A percentile compares a stretch with the other conserved stretches of the same genome.
These are phyloP conservation scores for Cystobasidium onofrii DNA, from an alignment of 768 basidiomycete genomes.

Conservation along the genomic window DNA sequence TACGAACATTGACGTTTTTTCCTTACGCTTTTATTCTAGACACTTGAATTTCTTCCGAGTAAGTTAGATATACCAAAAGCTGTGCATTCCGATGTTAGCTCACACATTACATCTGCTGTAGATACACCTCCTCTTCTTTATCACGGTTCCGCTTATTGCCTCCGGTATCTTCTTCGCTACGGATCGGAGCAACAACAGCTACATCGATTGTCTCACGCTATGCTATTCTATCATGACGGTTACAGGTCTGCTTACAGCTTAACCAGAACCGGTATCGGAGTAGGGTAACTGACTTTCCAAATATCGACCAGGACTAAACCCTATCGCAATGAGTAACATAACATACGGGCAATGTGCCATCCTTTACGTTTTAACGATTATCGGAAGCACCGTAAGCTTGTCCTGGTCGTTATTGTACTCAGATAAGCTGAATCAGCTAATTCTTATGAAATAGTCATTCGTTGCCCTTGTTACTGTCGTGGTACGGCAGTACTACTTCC, in stretches of 20 bases:
- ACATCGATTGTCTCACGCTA: not conserved
- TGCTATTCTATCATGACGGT: slow-evolving; percentile 23
- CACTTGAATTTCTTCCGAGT: too few relatives aligned
- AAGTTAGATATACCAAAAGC: too few relatives aligned
- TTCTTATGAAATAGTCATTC: too few relatives aligned
- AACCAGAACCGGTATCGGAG: not conserved
- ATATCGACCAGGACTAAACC: slow-evolving; percentile 39
- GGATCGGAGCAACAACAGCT: slow-evolving; percentile 51
- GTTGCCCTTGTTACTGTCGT: not conserved
- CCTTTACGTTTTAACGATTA: slow-evolving; percentile 30
- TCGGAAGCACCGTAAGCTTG: slow-evolving; percentile 32
- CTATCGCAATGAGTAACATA: slow-evolving; percentile 40
- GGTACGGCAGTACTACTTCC: too few relatives aligned
- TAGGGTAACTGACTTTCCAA: not conserved
- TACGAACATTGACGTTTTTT: too few relatives aligned
- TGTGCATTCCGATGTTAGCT: too few relatives aligned
- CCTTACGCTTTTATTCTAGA: too few relatives aligned
- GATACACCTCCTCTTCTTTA: slow-evolving; percentile 46
- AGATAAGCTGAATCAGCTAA: too few relatives aligned
- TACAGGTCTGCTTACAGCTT: not conserved
- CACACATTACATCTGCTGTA: not conserved
- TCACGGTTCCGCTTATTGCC: slow-evolving; percentile 66
- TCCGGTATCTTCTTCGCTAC: slow-evolving; percentile 73
- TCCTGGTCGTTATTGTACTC: too few relatives aligned
- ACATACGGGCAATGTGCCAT: slow-evolving; percentile 44